A percentile compares a stretch with the other conserved stretches of the same genome.
These are phyloP conservation scores for Ophioceras dolichostomum DNA, from an alignment of 2,329 filamentous ascomycete genomes.

Conservation along the genomic window DNA sequence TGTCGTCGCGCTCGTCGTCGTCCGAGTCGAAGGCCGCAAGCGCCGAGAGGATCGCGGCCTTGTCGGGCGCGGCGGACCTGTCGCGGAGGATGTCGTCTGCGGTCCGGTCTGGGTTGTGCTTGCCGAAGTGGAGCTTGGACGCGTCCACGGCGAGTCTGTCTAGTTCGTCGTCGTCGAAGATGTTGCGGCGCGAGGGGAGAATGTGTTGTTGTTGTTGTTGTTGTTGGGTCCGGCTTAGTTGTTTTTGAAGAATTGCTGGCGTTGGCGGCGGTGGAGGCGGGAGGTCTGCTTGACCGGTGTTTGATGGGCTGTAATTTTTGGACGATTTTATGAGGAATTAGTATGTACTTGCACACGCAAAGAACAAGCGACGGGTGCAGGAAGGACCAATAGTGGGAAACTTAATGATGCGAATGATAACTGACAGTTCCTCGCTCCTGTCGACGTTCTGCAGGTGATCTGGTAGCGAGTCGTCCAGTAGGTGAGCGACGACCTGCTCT, in stretches of 20 bases:
- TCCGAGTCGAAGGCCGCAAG: constrained; percentile 84
- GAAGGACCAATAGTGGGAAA: too few relatives aligned
- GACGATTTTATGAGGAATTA: too few relatives aligned
- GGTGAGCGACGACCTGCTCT: constrained; percentile 68
- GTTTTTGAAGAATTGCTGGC: too few relatives aligned
- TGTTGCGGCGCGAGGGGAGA: constrained; percentile 52
- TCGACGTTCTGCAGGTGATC: constrained; percentile 52
- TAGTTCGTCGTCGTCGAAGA: constrained; percentile 72
- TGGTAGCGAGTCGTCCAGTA: constrained; percentile 69
- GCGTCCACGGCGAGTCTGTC: constrained; percentile 56
- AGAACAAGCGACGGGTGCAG: too few relatives aligned
- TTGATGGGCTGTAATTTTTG: constrained; percentile 9
- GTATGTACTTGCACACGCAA: too few relatives aligned
- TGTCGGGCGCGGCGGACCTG: constrained; percentile 52
- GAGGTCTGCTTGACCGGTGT: constrained; percentile 5
- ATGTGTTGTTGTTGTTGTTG: too few relatives aligned
- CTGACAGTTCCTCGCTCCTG: constrained; percentile 49
- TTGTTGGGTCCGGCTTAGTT: too few relatives aligned
- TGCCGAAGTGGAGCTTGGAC: constrained; percentile 67
- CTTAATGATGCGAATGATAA: constrained; percentile 6
- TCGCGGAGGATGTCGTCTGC: constrained; percentile 64
- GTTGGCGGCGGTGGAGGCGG: too few relatives aligned
- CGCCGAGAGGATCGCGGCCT: constrained; percentile 79
- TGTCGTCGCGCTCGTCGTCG: constrained; percentile 94
- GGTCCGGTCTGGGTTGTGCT: constrained; percentile 47